These are phyloP conservation scores for Diplogelasinospora grovesii DNA, from an alignment of 495 filamentous ascomycete genomes.

Conservation along the genomic window DNA sequence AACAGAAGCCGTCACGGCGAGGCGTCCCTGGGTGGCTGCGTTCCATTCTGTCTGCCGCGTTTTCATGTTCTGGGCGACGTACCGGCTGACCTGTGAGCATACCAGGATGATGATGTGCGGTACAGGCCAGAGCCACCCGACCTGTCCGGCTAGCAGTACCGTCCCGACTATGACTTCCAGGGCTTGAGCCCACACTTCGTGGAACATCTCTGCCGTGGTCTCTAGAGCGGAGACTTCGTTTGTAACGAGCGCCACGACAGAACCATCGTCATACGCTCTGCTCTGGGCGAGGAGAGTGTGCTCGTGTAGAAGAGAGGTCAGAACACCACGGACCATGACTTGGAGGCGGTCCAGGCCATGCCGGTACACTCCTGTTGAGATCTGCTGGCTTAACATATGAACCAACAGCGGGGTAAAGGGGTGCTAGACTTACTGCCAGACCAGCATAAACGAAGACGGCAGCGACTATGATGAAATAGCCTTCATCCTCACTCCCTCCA, in stretches of 20 bases:
- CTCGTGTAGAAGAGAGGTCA: slow-evolving; percentile 55
- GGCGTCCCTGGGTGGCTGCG: slow-evolving; percentile 45
- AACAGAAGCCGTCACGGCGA: slow-evolving; percentile 45
- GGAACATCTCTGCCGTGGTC: slow-evolving; percentile 25
- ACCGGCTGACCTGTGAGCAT: slow-evolving; percentile 35
- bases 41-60: slow-evolving; percentile 45
- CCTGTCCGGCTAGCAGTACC: slow-evolving; percentile 48
- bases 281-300: slow-evolving; percentile 39
- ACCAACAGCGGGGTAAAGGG: background rate
- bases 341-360: slow-evolving; percentile 51
- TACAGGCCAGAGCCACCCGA: slow-evolving; percentile 48
- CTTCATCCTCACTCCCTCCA: slow-evolving; percentile 25
- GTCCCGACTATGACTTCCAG: slow-evolving; percentile 55
- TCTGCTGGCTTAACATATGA: slow-evolving; percentile 17
- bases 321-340: slow-evolving; percentile 51
- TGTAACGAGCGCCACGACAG: slow-evolving; percentile 57
- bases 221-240: slow-evolving; percentile 31
- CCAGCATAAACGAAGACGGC: slow-evolving; percentile 55
- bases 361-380: slow-evolving; percentile 50
- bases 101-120: slow-evolving; percentile 52
- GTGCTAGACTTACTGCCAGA: slow-evolving; percentile 39
- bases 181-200: slow-evolving; percentile 45
- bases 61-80: slow-evolving; percentile 42
- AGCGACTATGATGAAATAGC: slow-evolving; percentile 52
- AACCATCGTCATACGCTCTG: slow-evolving; percentile 40